A percentile compares a stretch with the other conserved stretches of the same genome.
Evolutionary conservation across 139 green algal species (phyloP).

Genomic region (Micractinium conductrix): DNA sequence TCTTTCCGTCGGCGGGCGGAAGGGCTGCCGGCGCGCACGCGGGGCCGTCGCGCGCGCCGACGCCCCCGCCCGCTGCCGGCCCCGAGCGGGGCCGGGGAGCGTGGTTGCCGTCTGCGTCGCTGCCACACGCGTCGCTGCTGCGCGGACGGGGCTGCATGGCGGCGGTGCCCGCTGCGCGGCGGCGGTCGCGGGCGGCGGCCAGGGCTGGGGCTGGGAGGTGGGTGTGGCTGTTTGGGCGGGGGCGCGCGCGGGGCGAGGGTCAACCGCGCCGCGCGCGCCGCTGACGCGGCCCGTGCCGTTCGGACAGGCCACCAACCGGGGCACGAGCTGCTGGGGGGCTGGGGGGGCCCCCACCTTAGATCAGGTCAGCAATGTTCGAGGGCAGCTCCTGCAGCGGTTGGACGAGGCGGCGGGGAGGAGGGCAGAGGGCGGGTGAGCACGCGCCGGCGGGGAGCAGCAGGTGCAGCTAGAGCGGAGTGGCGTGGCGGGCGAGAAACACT

Average conservation of each 20-base stretch:
- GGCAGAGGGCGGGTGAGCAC: neutral
- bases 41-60: too few relatives aligned
- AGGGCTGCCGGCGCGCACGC: too few relatives aligned
- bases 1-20: too few relatives aligned
- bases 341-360: conserved; percentile 25
- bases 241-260: neutral
- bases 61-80: neutral
- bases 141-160: neutral
- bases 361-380: conserved; percentile 94
- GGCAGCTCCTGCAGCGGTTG: conserved; percentile 81
- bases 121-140: neutral
- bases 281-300: neutral
- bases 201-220: neutral
- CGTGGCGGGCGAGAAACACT: too few relatives aligned
- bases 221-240: neutral
- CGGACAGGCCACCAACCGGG: conserved; percentile 13
- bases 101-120: too few relatives aligned
- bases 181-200: neutral
- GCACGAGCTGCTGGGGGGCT: neutral
- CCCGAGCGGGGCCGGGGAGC: neutral
- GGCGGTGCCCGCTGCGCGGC: neutral
- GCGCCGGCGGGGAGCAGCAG: neutral
- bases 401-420: neutral
- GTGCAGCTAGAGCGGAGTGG: neutral
- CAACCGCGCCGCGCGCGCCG: neutral